These are phyloP conservation scores for Nicotiana undulata DNA, from an alignment of 257 asterid species.

Conservation along the genomic window DNA sequence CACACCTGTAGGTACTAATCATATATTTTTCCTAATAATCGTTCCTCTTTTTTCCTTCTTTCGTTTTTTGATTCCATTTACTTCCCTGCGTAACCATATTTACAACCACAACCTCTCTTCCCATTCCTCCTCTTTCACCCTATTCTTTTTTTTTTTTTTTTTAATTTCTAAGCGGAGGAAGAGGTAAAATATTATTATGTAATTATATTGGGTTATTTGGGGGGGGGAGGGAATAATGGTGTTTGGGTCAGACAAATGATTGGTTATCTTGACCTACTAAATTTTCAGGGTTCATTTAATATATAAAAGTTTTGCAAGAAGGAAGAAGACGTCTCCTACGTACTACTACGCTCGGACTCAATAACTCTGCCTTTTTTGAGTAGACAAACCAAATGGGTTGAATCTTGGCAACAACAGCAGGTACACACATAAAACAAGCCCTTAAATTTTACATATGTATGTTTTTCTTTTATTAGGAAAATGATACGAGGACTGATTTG, in stretches of 20 bases:
- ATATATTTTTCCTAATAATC: background rate
- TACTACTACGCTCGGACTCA: background rate
- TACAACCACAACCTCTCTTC: too few species aligned
- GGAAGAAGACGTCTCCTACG: background rate
- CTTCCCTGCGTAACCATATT: background rate
- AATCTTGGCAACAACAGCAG: constrained; percentile 16
- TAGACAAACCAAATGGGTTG: constrained; percentile 32
- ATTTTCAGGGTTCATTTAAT: constrained; percentile 34
- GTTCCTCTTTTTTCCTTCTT: too few species aligned
- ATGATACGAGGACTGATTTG: background rate
- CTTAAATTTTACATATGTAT: background rate
- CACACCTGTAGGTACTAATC: constrained; percentile 24
- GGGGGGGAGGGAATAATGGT: background rate
- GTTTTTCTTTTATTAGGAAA: background rate
- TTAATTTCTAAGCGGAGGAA: too few species aligned
- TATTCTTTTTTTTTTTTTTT: background rate
- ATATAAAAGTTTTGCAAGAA: background rate
- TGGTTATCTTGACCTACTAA: constrained; percentile 2
- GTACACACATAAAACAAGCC: background rate
- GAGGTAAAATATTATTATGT: background rate
- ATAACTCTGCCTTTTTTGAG: background rate
- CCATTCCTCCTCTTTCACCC: background rate
- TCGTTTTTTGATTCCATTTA: too few species aligned
- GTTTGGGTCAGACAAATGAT: constrained; percentile 8
- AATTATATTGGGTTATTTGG: background rate